Percentiles rank a stretch among this genome's conserved stretches.
phyloP scores from a whole-genome alignment of 2,329 filamentous ascomycete genomes.

The Colletotrichum sp. region DNA sequence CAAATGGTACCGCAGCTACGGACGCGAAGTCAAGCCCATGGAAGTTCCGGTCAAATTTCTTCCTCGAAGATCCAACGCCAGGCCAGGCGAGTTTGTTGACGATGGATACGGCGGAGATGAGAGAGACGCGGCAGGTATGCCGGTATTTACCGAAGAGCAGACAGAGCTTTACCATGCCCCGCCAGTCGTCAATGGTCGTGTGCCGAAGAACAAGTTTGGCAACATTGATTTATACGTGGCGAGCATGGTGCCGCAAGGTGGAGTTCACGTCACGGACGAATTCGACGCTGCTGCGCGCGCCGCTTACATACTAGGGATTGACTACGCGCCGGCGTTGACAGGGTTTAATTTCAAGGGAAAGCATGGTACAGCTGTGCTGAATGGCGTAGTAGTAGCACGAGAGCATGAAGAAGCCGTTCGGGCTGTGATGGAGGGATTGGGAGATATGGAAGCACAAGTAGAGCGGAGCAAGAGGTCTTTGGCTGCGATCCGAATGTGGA shows the following conservation, averaged over 20 bases:
- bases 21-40: conserved; percentile 76
- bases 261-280: conserved; percentile 66
- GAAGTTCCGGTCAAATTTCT: conserved; percentile 85
- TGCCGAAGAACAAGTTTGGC: conserved; percentile 91
- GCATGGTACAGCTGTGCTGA: conserved; percentile 82
- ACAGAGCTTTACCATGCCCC: conserved; percentile 78
- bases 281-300: conserved; percentile 69
- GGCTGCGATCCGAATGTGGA: conserved; percentile 70
- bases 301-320: conserved; percentile 76
- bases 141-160: conserved; percentile 66
- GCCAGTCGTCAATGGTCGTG: conserved; percentile 73
- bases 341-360: conserved; percentile 89
- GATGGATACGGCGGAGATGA: conserved; percentile 50
- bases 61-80: conserved; percentile 48
- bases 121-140: conserved; percentile 54
- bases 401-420: conserved; percentile 76
- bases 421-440: conserved; percentile 71
- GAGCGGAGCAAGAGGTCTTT: conserved; percentile 76
- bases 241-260: conserved; percentile 86
- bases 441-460: conserved; percentile 67
- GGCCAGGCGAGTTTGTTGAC: conserved; percentile 28
- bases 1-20: conserved; percentile 84
- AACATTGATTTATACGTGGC: conserved; percentile 95
- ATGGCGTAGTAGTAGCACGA: conserved; percentile 76
- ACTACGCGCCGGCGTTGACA: conserved; percentile 88